These are phyloP conservation scores for Vaccinium vitisidaea DNA, from an alignment of 148 eudicot genomes.

Conservation along the genomic window DNA sequence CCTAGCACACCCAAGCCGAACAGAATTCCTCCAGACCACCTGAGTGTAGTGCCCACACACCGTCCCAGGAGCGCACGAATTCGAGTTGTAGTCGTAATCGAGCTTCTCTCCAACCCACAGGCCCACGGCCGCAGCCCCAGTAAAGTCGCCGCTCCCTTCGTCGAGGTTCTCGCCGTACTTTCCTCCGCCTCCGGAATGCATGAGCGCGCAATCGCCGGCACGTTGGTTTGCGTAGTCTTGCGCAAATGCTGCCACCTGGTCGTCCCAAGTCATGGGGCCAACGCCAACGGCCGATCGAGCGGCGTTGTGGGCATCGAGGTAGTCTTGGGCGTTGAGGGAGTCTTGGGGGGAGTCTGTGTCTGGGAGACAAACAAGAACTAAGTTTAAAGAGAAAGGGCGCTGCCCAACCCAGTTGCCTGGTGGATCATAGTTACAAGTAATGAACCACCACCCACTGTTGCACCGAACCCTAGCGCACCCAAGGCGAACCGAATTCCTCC, in stretches of 20 bases:
- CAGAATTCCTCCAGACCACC: conserved; percentile 25
- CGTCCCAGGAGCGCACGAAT: conserved; percentile 8
- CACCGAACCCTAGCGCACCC: conserved; percentile 27
- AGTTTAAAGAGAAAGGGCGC: too few relatives aligned
- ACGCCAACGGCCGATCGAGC: too few relatives aligned
- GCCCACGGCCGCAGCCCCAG: conserved; percentile 14
- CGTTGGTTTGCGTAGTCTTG: conserved; percentile 15
- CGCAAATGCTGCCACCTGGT: too few relatives aligned
- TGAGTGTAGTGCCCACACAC: conserved; percentile 26
- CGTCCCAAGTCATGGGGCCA: too few relatives aligned
- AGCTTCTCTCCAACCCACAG: conserved; percentile 27
- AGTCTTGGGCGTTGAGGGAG: too few relatives aligned
- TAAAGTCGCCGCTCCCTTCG: conserved; percentile 15
- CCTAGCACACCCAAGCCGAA: conserved; percentile 22
- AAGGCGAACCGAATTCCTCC: conserved; percentile 17
- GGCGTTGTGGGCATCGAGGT: too few relatives aligned
- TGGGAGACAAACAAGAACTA: too few relatives aligned
- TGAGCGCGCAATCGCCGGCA: conserved; percentile 8
- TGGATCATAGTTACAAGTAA: conserved; percentile 25
- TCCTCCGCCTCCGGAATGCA: neutral
- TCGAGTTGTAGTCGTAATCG: conserved; percentile 12
- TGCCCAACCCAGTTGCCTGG: conserved; percentile 4
- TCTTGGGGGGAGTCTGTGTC: too few relatives aligned
- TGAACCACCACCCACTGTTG: conserved; percentile 6
- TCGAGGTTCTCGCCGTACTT: conserved; percentile 36